Conservation (phyloP, 192 early-diverging fungal species). For the Funneliformis geosporum region DNA sequence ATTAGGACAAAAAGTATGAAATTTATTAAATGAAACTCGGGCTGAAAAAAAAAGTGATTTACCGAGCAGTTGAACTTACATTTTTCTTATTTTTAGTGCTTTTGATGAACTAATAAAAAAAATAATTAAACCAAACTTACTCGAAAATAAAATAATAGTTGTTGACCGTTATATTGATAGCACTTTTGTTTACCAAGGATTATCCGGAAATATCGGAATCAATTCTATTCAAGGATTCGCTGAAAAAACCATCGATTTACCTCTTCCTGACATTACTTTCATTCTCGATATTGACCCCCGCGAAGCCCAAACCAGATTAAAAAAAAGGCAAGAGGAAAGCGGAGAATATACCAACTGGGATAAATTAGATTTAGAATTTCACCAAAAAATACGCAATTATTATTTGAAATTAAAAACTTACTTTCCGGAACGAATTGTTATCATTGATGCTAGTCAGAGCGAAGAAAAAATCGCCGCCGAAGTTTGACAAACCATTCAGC, state of each 20-base stretch:
- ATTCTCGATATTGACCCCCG: slow-evolving; percentile 3
- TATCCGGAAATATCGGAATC: background rate
- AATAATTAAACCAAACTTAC: slow-evolving; percentile 5
- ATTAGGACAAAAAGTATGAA: slow-evolving; percentile 16
- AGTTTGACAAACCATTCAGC: background rate
- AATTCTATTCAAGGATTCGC: background rate
- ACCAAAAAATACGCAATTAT: slow-evolving; percentile 1
- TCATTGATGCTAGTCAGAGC: background rate
- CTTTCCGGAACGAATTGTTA: slow-evolving; percentile 16
- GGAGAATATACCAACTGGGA: slow-evolving; percentile 28
- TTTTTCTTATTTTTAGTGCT: slow-evolving; percentile 2
- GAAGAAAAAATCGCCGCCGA: background rate
- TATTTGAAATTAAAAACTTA: slow-evolving; percentile 21
- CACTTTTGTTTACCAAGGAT: slow-evolving; percentile 25
- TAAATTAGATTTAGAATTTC: slow-evolving; percentile 23
- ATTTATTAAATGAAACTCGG: slow-evolving; percentile 16
- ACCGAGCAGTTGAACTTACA: slow-evolving; percentile 17
- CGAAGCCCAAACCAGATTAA: slow-evolving; percentile 15
- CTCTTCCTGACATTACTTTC: slow-evolving; percentile 21
- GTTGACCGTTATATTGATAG: slow-evolving; percentile 20
- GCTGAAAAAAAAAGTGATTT: background rate
- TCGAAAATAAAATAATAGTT: background rate
- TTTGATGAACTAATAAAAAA: slow-evolving; percentile 22
- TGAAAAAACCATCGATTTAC: background rate
- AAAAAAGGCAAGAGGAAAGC: slow-evolving; percentile 9